Evolutionary conservation across 208 protist species (phyloP), one percentile per base, ranked within the genome.

Genomic region (Crithidia brevicula): DNA sequence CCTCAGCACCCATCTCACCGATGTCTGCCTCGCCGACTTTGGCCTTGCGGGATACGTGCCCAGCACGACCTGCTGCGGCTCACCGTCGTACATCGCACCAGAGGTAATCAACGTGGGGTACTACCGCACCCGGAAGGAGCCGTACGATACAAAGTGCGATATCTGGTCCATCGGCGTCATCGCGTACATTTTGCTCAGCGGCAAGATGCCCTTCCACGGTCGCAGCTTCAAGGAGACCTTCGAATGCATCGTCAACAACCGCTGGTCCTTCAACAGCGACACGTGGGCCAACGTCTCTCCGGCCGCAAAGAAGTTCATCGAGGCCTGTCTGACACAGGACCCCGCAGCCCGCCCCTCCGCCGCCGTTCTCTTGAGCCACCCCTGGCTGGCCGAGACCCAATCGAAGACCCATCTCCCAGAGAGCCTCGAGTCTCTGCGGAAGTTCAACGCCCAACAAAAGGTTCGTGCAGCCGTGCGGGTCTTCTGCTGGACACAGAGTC

Each of bases 11-110:
- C 74, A 91, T 60, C 72, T 93, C 42, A 85, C 86, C 10, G 82
- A 92, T 74, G 85, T 99, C n/a, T 86, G 98, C 56, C 77, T 99
- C 0, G 99, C 99, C 28, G 97, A 99, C 72, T 99, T 98, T 92
- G 94, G 99, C 38, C 72, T 99, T 13, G 98, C 98, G 13, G 98
- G 77, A 31, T 78, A 83, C 31, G 66, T 79, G 23, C 83, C 90
- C 2, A 85, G 82, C 73, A 67, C 64, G 11, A 81, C 82, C 28
- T 92, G 83, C 86, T 95, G 89, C 77, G 89, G 89, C 23, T 88
- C 84, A 6, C 82, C 85, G 15, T 85, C 77, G 6, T 95, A 95
- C 79, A 91, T 95, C 46, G 89, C 89, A 4, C 89, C 89, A 18
- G 89, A 95, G 77, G 86, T 93, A 33, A 90, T 93, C 58, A 80